Conservation (phyloP, 139 green algal genomes). For the Chlorella sp. region DNA sequence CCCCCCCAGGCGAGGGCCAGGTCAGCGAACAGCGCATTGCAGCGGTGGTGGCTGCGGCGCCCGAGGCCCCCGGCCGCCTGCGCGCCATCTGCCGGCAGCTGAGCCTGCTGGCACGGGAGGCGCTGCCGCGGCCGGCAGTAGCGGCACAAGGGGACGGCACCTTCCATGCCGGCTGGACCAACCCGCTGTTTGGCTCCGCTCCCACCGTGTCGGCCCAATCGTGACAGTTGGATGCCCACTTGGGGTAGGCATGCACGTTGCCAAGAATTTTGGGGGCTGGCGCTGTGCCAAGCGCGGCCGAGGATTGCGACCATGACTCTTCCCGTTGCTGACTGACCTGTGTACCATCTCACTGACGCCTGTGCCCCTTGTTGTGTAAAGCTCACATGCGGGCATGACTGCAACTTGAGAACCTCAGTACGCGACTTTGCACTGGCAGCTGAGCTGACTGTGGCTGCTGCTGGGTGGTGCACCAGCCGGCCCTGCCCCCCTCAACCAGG, state of each 20-base stretch:
- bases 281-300: not conserved
- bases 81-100: slow-evolving; percentile 22
- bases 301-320: not conserved
- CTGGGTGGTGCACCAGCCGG: too few species aligned
- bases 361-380: not conserved
- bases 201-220: not conserved
- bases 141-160: not conserved
- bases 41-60: not conserved
- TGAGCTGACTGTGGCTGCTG: too few species aligned
- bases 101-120: slow-evolving; percentile 19
- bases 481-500: too few species aligned
- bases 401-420: too few species aligned
- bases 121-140: slow-evolving; percentile 13
- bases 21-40: slow-evolving; percentile 1
- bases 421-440: too few species aligned
- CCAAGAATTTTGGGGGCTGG: too few species aligned
- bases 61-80: slow-evolving; percentile 7
- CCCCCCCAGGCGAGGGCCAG: slow-evolving; percentile 5
- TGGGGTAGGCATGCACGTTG: too few species aligned
- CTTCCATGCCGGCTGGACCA: slow-evolving; percentile 14
- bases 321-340: not conserved
- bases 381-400: not conserved
- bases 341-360: not conserved
- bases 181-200: slow-evolving; percentile 19
- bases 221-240: not conserved